Conservation (phyloP, 768 basidiomycete species). For the Phlebiopsis flavidoalba region DNA sequence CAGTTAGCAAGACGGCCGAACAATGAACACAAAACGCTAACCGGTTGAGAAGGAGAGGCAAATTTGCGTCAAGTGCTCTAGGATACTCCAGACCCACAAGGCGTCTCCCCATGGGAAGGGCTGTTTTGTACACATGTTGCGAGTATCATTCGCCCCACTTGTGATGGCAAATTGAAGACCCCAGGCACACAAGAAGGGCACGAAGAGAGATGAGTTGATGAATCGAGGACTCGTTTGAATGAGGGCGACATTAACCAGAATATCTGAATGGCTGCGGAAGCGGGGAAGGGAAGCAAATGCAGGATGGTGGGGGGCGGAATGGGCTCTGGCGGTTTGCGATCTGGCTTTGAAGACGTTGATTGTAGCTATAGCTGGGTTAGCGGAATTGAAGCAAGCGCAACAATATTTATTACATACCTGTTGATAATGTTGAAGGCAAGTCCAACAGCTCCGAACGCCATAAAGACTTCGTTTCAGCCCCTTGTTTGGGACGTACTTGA, state of each 20-base stretch:
- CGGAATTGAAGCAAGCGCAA: neutral
- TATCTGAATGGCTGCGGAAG: conserved; percentile 66
- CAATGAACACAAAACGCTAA: conserved; percentile 30
- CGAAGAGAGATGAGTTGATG: conserved; percentile 68
- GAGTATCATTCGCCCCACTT: conserved; percentile 89
- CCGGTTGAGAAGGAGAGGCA: conserved; percentile 63
- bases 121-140: conserved; percentile 83
- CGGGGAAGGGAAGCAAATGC: conserved; percentile 74
- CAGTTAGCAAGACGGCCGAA: neutral
- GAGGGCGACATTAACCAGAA: conserved; percentile 77
- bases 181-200: conserved; percentile 91
- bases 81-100: conserved; percentile 77
- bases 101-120: conserved; percentile 85
- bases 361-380: conserved; percentile 44
- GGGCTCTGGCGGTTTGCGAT: conserved; percentile 35
- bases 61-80: conserved; percentile 80
- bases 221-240: conserved; percentile 56
- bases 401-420: conserved; percentile 35
- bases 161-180: conserved; percentile 86
- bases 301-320: conserved; percentile 57
- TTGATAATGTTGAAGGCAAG: conserved; percentile 77
- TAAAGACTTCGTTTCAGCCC: conserved; percentile 84
- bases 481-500: conserved; percentile 52
- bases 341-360: conserved; percentile 69
- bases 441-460: conserved; percentile 69